These are phyloP conservation scores for Paraphoma chrysanthemicola DNA, from an alignment of 2,329 filamentous ascomycete genomes.

Conservation along the genomic window DNA sequence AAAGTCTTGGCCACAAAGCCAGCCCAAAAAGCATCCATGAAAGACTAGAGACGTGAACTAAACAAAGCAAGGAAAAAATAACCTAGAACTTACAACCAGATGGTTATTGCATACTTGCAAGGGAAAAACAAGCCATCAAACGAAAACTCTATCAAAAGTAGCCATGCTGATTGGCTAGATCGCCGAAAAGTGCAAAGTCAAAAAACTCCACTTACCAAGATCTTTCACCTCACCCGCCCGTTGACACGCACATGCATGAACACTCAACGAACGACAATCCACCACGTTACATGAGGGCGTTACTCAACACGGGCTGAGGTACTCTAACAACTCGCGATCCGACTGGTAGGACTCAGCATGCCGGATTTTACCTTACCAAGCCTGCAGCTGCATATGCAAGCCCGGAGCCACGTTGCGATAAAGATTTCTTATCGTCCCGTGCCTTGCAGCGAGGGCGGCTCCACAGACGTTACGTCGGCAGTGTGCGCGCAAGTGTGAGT, in stretches of 20 bases:
- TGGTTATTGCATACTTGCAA: neutral
- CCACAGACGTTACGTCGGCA: slow-evolving; percentile 29
- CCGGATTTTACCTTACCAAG: slow-evolving; percentile 25
- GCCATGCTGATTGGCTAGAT: neutral
- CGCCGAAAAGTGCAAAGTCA: neutral
- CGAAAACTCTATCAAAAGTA: neutral
- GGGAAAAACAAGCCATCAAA: neutral
- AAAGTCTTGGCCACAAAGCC: no score
- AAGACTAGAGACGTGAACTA: no score
- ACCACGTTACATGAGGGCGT: slow-evolving; percentile 26
- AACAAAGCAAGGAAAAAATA: no score
- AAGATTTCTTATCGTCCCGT: slow-evolving; percentile 26
- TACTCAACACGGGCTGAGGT: slow-evolving; percentile 11
- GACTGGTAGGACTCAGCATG: slow-evolving; percentile 17
- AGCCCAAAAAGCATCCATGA: no score
- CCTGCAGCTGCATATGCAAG: slow-evolving; percentile 14
- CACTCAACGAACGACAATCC: slow-evolving; percentile 20
- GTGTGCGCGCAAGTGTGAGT: slow-evolving; percentile 18
- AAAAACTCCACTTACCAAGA: neutral
- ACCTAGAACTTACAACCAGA: neutral
- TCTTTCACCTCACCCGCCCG: neutral
- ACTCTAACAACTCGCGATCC: slow-evolving; percentile 6
- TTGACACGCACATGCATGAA: neutral
- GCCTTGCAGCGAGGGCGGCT: slow-evolving; percentile 19
- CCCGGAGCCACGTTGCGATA: slow-evolving; percentile 29